phyloP scores from a whole-genome alignment of 2,329 filamentous ascomycete species.

The Corinectria fuckeliana region DNA sequence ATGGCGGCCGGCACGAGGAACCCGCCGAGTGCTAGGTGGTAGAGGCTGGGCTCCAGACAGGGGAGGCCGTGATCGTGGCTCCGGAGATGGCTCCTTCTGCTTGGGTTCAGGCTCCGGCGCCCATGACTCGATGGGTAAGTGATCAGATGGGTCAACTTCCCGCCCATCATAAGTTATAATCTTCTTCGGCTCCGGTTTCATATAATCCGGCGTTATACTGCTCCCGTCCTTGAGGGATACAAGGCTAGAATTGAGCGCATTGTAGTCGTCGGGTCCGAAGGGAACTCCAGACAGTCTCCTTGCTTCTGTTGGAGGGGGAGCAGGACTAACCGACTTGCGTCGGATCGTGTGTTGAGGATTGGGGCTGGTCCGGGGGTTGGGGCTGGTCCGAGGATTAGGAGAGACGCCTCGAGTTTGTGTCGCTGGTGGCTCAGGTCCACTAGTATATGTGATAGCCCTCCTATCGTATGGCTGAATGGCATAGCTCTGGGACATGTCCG shows the following conservation, averaged over 20 bases:
- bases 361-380: slow-evolving; percentile 47
- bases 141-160: slow-evolving; percentile 81
- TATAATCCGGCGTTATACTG: slow-evolving; percentile 46
- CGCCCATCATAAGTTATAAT: slow-evolving; percentile 79
- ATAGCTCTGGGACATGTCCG: slow-evolving; percentile 42
- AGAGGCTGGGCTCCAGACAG: slow-evolving; percentile 61
- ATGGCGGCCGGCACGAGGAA: slow-evolving; percentile 58
- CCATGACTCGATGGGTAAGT: slow-evolving; percentile 78
- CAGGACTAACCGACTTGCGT: slow-evolving; percentile 78
- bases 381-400: slow-evolving; percentile 46
- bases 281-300: slow-evolving; percentile 67
- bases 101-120: slow-evolving; percentile 74
- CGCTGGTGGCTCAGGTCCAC: slow-evolving; percentile 38
- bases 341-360: slow-evolving; percentile 60
- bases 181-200: slow-evolving; percentile 64
- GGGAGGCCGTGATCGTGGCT: slow-evolving; percentile 51
- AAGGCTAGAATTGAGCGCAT: slow-evolving; percentile 69
- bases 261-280: slow-evolving; percentile 79
- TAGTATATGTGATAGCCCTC: slow-evolving; percentile 49
- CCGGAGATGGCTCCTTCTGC: slow-evolving; percentile 37
- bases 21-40: slow-evolving; percentile 57
- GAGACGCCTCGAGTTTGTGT: slow-evolving; percentile 42
- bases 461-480: slow-evolving; percentile 53
- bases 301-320: slow-evolving; percentile 58
- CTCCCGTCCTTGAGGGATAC: slow-evolving; percentile 40